Evolutionary conservation across 352 stramenopile genomes (phyloP), one percentile per base, ranked within the genome.

Genomic region (Phytophthora chlamydospora): DNA sequence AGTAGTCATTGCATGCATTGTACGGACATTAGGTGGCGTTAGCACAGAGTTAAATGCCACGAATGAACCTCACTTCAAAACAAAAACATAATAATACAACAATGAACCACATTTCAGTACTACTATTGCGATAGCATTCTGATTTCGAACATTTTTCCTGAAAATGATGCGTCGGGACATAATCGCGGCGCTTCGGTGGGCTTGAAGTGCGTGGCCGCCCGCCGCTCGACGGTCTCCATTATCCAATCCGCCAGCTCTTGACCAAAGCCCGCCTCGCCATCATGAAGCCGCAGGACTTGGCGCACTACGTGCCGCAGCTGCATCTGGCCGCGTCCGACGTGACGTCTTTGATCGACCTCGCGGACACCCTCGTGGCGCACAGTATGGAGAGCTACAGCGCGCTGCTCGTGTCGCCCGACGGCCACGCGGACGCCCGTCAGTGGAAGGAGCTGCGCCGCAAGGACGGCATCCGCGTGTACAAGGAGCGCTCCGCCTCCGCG

Each of bases 401-500:
- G 31, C 19, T 75, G 31, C 17, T 17, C 1, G 21, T 66, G 14
- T 48, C 60, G 8, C 2, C 33, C 1, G 60, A 77, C 43, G 59
- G 60, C 21, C 41, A 63, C 29, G 54, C 46, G 0, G 66, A 78
- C 46, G 21, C 46, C 1, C 48, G 47, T 21, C 70, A 62, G 35
- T 78, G 70, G 70, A 70, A 71, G 14, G 65, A 78, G 32, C 42
- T 78, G 19, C 69, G 56, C 17, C 66, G 48, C 21, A 74, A 60
- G 48, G 69, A 78, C 24, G 49, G 48, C 9, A 52, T 78, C 34
- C 54, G 54, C 1, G 54, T 75, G 2, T 75, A 70, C 40, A 70
- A 70, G 44, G 70, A 75, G 42, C 66, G 66, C 4, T 1, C 40
- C 3, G 46, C 42, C 0, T 40, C 52, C 24, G 19, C 62, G 9